Percentiles rank a stretch among this genome's conserved stretches.
Conservation (phyloP, 1,139 yeast genomes). For the Kurtzmaniella quercitrusa region DNA sequence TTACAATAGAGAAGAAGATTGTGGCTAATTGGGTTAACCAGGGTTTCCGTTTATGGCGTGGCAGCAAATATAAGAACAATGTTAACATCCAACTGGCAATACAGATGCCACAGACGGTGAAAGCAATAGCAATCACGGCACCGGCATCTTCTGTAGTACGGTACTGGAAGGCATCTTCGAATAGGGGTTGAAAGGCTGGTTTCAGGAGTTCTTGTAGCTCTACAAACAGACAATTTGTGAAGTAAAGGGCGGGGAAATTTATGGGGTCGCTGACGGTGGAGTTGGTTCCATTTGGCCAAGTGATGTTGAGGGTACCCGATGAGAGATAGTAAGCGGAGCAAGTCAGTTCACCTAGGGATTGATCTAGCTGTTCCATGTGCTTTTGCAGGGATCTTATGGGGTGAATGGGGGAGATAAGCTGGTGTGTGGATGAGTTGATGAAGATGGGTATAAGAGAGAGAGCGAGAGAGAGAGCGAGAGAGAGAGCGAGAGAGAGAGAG, state of each 20-base stretch:
- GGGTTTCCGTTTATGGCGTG: conserved; percentile 46
- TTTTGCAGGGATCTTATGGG: too few species aligned
- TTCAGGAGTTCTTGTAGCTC: background rate
- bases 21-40: conserved; percentile 42
- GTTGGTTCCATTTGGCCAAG: conserved; percentile 16
- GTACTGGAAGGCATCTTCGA: conserved; percentile 1
- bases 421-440: background rate
- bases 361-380: background rate
- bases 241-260: conserved; percentile 37
- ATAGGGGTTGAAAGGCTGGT: background rate
- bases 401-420: too few species aligned
- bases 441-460: too few species aligned
- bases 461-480: too few species aligned
- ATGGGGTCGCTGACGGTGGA: conserved; percentile 10
- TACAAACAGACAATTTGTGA: conserved; percentile 34
- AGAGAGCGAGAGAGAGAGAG: background rate
- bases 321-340: conserved; percentile 39
- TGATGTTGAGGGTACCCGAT: conserved; percentile 23
- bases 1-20: conserved; percentile 37
- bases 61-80: conserved; percentile 40
- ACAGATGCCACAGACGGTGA: conserved; percentile 39
- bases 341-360: conserved; percentile 16
- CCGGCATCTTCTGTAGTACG: background rate
- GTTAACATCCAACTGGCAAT: conserved; percentile 54
- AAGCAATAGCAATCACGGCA: conserved; percentile 33